phyloP scores from a whole-genome alignment of 306 rosid genomes.

The barrel medic (Medicago truncatula) region DNA sequence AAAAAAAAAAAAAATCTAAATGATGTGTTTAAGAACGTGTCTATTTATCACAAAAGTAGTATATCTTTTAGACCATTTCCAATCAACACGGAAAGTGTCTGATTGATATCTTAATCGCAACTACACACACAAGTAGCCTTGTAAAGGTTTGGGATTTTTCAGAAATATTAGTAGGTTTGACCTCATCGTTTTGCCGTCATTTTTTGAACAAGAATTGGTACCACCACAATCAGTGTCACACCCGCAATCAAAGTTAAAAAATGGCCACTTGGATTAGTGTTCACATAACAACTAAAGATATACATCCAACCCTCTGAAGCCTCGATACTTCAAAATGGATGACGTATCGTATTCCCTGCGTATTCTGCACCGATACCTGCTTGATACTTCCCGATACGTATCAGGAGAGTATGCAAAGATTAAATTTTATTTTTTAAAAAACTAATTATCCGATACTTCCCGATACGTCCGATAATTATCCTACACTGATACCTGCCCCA shows the following conservation, averaged over 20 bases:
- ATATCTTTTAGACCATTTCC: no score
- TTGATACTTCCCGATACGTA: no score
- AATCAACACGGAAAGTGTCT: background rate
- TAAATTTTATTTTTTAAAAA: no score
- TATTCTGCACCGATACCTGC: no score
- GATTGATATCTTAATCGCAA: background rate
- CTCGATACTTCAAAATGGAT: no score
- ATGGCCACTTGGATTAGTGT: slow-evolving; percentile 5
- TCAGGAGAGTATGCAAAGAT: no score
- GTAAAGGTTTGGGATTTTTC: background rate
- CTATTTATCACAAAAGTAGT: background rate
- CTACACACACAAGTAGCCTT: background rate
- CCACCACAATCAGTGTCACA: background rate
- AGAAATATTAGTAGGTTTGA: slow-evolving; percentile 26
- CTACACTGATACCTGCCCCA: no score
- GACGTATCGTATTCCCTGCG: no score
- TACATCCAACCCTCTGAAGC: no score
- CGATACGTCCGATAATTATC: no score
- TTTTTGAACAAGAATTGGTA: slow-evolving; percentile 19
- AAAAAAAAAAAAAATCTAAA: no score
- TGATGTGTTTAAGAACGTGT: background rate
- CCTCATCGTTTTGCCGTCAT: background rate
- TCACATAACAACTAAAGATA: background rate
- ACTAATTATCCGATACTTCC: no score
- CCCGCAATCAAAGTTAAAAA: background rate